Conservation (phyloP, 768 basidiomycete species). For the Erythrobasidium yunnanense region DNA sequence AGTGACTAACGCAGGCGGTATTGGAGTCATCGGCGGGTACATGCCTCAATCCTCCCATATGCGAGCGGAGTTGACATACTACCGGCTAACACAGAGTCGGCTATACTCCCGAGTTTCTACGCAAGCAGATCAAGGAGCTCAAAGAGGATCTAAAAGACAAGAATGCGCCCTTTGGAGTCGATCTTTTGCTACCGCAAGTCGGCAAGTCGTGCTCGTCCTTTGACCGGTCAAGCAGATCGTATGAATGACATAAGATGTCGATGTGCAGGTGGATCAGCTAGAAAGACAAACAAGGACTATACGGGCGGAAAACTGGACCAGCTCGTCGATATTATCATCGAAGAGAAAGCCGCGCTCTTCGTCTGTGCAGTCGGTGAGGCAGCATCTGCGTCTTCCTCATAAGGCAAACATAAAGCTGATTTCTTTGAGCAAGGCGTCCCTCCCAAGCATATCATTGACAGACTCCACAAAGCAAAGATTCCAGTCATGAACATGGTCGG, state of each 20-base stretch:
- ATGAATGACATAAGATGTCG: no score
- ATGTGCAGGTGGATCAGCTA: constrained; percentile 72
- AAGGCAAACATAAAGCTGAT: no score
- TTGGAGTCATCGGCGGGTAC: constrained; percentile 79
- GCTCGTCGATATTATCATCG: constrained; percentile 79
- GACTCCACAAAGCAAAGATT: constrained; percentile 52
- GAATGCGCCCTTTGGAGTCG: constrained; percentile 78
- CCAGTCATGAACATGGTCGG: constrained; percentile 80
- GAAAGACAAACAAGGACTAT: constrained; percentile 52
- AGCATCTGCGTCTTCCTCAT: no score
- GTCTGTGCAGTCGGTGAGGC: constrained; percentile 57
- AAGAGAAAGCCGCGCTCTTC: constrained; percentile 76
- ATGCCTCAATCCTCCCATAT: not conserved
- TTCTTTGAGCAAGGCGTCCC: no score
- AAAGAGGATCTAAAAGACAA: constrained; percentile 61
- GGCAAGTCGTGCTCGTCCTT: no score
- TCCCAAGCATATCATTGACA: constrained; percentile 65
- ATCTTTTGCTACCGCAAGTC: constrained; percentile 75
- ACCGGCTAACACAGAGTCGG: constrained; percentile 41
- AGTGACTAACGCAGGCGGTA: constrained; percentile 72
- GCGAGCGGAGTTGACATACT: not conserved
- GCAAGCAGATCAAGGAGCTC: not conserved
- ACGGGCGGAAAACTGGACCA: constrained; percentile 74
- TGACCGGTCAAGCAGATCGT: no score
- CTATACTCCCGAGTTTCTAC: constrained; percentile 41